Evolutionary conservation across 1,139 yeast species (phyloP), one percentile per base, ranked within the genome.

Genomic region (Wickerhamomyces sp.): DNA sequence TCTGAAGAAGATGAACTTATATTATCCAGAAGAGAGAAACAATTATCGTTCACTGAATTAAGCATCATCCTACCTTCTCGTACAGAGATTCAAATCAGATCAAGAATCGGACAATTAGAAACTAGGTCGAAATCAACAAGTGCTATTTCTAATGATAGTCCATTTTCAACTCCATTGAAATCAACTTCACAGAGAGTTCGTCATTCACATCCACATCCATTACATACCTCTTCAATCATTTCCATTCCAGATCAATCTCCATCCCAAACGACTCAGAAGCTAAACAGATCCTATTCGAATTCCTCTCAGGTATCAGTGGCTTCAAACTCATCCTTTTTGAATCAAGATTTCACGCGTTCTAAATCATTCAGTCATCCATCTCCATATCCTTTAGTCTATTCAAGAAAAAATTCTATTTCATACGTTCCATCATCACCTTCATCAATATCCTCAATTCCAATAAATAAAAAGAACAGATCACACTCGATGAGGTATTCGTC

Each of bases 1-100:
- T 28, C 72, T 2, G 72, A 74, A 59, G 95, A 85, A 46, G 95
- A 87, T 57, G 91, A 83, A 51, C 78, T 82, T 40, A 61, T 87
- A 37, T 55, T 82, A 28, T 70, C 75, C 39, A 68, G 89, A 35
- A 64, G 72, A 28, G 68, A 65, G 45, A 57, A 77, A 39, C 84
- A 81, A 40, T 61, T 87, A 23, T 71, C 84, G 23, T 71, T 83
- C 49, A 85, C 84, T 12, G 95, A 87, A 56, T 64, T 87, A 30
- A 74, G 84, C 10, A 78, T 86, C 26, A 60, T 86, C 33, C 64
- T 87, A 31, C 89, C 91, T 6, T 75, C 73, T 41, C 70, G 87
- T 42, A 70, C 91, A 1, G 91, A 82, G 52, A 69, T 69, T n/a
- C 93, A 84, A 46, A 85, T 85, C 25, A 68, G 75, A 68, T 59